Base-by-base conservation (phyloP, 2,329 filamentous ascomycete species). In the Diaporthe ilicicola region DNA sequence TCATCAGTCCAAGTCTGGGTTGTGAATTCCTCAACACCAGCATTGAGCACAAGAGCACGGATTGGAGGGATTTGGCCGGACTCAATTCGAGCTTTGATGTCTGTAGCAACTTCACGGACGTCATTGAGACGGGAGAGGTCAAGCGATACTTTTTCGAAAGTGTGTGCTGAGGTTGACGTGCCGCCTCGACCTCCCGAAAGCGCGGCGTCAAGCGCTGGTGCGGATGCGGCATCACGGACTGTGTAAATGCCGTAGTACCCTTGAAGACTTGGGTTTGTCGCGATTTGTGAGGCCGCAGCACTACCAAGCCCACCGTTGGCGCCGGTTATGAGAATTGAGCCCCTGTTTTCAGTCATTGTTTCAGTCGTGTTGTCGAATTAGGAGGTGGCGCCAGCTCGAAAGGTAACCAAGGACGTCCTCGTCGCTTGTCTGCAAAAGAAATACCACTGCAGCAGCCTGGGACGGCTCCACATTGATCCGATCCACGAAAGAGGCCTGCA, bases 251-350 rank as follows among this genome's bases (percentile, higher is more conserved):
- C 55, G 27, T 61, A 39, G 66, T 82, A 79, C 6, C 75, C 74
- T 4, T 78, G 79, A 17, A 83, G 69, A 1, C 78, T 73, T 0
- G 77, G 74, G 13, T 71, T 75, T 24, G 72, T 69, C 53, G 80
- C 54, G 24, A 83, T 77, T 13, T 77, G 73, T 3, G 70, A 48
- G 17, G 80, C 77, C 12, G 81, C 80, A 27, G 79, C 77, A 12
- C 79, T 78, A 17, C 81, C 81, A 39, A 83, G 78, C 27, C 81
- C 81, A 46, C 82, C 82, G 67, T 83, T 83, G 55, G 80, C 74
- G 9, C 81, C 82, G 17, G 82, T 83, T 27, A 62, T 32, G 34
- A 59, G 54, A 27, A 59, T 59, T 22, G 54, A 59, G n/a, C 54
- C 54, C 17, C 27, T 42, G 27, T 12, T 34, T 4, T 34, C 32